These are phyloP conservation scores for Ramaria rubella DNA, from an alignment of 768 basidiomycete species.

Conservation along the genomic window DNA sequence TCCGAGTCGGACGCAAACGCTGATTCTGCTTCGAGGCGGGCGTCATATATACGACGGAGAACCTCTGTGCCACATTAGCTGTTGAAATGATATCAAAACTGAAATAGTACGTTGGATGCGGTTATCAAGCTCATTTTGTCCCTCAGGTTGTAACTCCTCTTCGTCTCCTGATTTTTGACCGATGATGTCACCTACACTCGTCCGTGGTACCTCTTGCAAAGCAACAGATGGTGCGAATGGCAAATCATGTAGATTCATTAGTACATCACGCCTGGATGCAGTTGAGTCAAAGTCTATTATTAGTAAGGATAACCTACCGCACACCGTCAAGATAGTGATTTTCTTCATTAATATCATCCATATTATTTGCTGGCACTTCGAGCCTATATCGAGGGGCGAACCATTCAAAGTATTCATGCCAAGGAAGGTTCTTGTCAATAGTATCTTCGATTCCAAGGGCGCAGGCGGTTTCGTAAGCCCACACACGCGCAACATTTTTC, in stretches of 20 bases:
- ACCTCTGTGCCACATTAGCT: background rate
- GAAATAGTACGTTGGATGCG: conserved; percentile 17
- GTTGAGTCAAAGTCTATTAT: background rate
- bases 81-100: background rate
- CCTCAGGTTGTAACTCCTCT: conserved; percentile 19
- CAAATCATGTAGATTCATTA: conserved; percentile 51
- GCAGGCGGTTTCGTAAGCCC: conserved; percentile 96
- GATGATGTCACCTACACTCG: conserved; percentile 61
- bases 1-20: background rate
- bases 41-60: conserved; percentile 1
- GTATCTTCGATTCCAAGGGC: conserved; percentile 80
- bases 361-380: conserved; percentile 86
- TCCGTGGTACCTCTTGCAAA: conserved; percentile 74
- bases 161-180: conserved; percentile 46
- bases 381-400: conserved; percentile 93
- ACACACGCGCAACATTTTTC: conserved; percentile 89
- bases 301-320: conserved; percentile 41
- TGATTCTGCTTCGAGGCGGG: background rate
- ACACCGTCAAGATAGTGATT: conserved; percentile 77
- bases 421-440: conserved; percentile 73
- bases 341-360: conserved; percentile 86
- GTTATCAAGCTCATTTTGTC: conserved; percentile 47
- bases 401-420: conserved; percentile 93
- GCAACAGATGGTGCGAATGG: conserved; percentile 78
- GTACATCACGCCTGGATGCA: conserved; percentile 38